A percentile compares a stretch with the other conserved stretches of the same genome.
Evolutionary conservation across 2,329 filamentous ascomycete species (phyloP).

Genomic region (Exserohilum turcica): DNA sequence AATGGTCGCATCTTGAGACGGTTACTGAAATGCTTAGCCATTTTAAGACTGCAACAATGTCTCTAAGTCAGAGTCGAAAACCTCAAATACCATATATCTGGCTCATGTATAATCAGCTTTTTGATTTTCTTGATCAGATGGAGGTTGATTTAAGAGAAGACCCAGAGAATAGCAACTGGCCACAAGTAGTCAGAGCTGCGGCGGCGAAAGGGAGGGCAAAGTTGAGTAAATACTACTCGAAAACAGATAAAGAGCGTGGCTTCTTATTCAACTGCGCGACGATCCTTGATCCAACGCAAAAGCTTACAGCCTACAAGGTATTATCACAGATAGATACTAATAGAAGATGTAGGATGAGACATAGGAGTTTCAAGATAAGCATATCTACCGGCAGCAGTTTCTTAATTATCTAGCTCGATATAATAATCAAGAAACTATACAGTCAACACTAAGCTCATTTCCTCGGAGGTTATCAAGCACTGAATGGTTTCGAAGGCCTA

Average conservation of each 20-base stretch:
- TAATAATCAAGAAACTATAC: not conserved
- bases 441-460: not conserved
- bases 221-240: not conserved
- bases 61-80: not conserved
- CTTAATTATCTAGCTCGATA: slow-evolving; percentile 7
- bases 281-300: slow-evolving; percentile 4
- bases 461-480: not conserved
- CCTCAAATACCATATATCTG: not conserved
- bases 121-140: not conserved
- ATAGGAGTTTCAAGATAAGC: not conserved
- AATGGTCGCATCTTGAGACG: not conserved
- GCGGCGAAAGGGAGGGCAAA: not conserved
- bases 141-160: not conserved
- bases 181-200: not conserved
- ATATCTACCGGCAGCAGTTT: slow-evolving; percentile 5
- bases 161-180: not conserved
- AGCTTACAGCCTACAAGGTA: slow-evolving; percentile 9
- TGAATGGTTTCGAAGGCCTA: not conserved
- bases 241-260: not conserved
- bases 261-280: not conserved
- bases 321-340: slow-evolving; percentile 5
- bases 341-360: not conserved
- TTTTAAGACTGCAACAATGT: not conserved
- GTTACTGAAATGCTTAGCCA: not conserved
- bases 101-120: no score